Evolutionary conservation across 371 early-diverging fungal species (phyloP), one percentile per base, ranked within the genome.

Genomic region (Mortierella sp.): DNA sequence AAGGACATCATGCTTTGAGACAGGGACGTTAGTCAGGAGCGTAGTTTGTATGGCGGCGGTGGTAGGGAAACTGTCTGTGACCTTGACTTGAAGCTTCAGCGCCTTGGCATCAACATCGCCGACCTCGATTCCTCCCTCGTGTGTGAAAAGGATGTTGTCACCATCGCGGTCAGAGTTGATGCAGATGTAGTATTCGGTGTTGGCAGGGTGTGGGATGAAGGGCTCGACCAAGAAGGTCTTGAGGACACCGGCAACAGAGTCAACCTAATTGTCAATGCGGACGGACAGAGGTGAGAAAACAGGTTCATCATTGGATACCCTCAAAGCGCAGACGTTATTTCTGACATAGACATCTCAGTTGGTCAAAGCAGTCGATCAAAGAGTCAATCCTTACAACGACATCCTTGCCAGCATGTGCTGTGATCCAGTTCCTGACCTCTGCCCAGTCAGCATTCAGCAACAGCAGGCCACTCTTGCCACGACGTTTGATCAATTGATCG

Each of bases 71-170:
- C 70, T 68, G 43, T 84, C 80, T 57, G 84, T 82, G 56, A 94
- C 90, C 55, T 86, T 88, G 72, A 98, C 83, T 31, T 92, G 81
- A 55, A 96, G 83, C 64, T 91, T 89, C 68, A 89, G 79, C 8
- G 99, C 98, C 85, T 98, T 97, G 60, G 95, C 94, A 64, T 97
- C 99, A n/a, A 98, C 99, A 81, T 98, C 98, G 72, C 99, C 99
- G 39, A 98, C 88, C 64, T 98, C 99, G 48, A 98, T 93, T 72
- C 99, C 99, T 75, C 99, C 99, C 82, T 97, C 96, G 81, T 97
- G 96, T 28, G 96, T 95, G 83, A 97, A 98, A 61, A 95, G 87
- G 55, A 98, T 95, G 71, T 90, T 87, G 80, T 98, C 98, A 57
- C 99, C 99, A 43, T 97, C 93, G 70, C 98, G 94, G 51, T 88